Base-by-base conservation (phyloP, 164 flowering plant species). In the Sextonia rubra region DNA sequence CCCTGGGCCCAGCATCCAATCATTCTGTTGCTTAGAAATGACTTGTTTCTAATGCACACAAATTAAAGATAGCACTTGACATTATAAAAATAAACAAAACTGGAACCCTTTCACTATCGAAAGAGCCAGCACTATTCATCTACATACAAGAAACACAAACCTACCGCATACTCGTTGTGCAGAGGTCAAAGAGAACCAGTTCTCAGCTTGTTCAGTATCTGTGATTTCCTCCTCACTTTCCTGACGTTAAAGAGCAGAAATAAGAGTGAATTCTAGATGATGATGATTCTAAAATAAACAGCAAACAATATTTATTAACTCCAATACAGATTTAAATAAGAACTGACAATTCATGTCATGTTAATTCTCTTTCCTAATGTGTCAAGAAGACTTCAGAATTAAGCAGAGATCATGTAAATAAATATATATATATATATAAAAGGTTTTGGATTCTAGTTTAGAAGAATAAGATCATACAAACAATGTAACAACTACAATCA, bases 141-240 rank as follows among this genome's bases (percentile, higher is more conserved):
- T 4, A 47, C 65, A 30, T 70, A 23, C 47, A 22, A 56, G 11
- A 66, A 68, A 49, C 22, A 3, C 29, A 25, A 64, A 71, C 97
- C 47, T 69, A 95, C 99, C 98, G 82, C 99, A 95, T 70, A 91
- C 88, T 55, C 98, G 90, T 62, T 95, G 98, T 29, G 99, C 99
- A 74, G 98, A 95, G 49, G 97, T 89, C 88, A 95, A 86, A 65
- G 98, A 95, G 72, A 95, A 95, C 99, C 99, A 95, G 81, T 95
- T 95, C 81, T 95, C 98, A 73, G 98, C 99, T 83, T 95, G 99
- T 75, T 95, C 99, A 69, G 97, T 89, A 69, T 95, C 99, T 47
- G 96, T 88, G 56, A 88, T 97, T 83, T 95, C 99, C 82, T 93
- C 99, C 84, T 93, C 99, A 76, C 87, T 91, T 86, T 95, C 99